Base-by-base conservation (phyloP, 2,329 filamentous ascomycete genomes). In the Lachnellula cervina region DNA sequence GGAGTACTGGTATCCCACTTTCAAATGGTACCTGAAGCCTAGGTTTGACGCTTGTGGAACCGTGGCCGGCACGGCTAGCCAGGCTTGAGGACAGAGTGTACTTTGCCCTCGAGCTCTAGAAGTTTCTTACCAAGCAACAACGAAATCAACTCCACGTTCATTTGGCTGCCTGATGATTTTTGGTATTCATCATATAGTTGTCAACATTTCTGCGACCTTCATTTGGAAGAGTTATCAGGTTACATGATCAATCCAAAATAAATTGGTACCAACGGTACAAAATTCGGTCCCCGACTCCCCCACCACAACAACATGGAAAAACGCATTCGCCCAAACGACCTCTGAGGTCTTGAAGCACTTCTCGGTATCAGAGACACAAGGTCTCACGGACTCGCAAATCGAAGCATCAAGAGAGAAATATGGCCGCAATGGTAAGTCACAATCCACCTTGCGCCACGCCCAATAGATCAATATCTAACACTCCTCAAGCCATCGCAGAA, bases 401-500 rank as follows among this genome's bases (percentile, higher is more conserved):
- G 64, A 70, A 47, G 73, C 77, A 51, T 74, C 78, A 61, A 77
- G 81, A 61, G 72, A 73, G 50, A 86, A 84, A 72, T 72, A 87
- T 68, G 85, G 85, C 60, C 82, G 79, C 69, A 88, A 88, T 77
- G 78, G 85, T 88, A 75, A 59, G 80, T 70, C 16, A 49, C 43
- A 51, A 51, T 43, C 32, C 44, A n/a, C 45, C 52, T 60, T 64
- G 59, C 58, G 57, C 54, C 56, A 21, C 34, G 23, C 16, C 17
- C 8, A 17, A 2, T 46, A 51, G 43, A 37, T 48, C 19, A 54
- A 52, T 57, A 53, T 34, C 52, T 67, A 60, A 69, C 57, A 55
- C 45, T 61, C 55, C 32, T 54, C 49, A 60, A 89, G 86, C 86
- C 55, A 79, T 90, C 54, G 81, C 84, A 46, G 94, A 99, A 76